Conservation (phyloP, 2,329 filamentous ascomycete genomes). For the Xenosphaeropsis pyriputrescens region DNA sequence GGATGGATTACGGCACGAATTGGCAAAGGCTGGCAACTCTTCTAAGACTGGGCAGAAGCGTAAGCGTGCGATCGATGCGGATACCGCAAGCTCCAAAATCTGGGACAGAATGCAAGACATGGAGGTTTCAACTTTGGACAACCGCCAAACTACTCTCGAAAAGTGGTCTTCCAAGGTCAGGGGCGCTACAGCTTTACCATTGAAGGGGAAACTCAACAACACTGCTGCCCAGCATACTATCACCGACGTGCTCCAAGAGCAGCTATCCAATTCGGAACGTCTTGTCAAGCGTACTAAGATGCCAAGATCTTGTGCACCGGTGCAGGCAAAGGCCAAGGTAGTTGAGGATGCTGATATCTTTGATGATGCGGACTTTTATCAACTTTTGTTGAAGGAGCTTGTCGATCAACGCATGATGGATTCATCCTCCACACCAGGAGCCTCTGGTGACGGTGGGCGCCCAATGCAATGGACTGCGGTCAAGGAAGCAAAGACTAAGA, state of each 20-base stretch:
- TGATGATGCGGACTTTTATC: slow-evolving; percentile 92
- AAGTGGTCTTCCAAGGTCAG: slow-evolving; percentile 82
- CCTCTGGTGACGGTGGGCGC: slow-evolving; percentile 20
- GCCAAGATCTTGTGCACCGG: slow-evolving; percentile 63
- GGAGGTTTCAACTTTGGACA: slow-evolving; percentile 42
- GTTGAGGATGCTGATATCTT: slow-evolving; percentile 53
- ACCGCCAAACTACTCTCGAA: slow-evolving; percentile 61
- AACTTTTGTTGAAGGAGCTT: slow-evolving; percentile 80
- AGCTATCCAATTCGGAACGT: slow-evolving; percentile 51
- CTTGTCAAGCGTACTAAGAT: slow-evolving; percentile 54
- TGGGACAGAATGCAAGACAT: slow-evolving; percentile 57
- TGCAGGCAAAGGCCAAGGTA: slow-evolving; percentile 44
- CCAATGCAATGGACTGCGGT: slow-evolving; percentile 45
- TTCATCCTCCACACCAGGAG: slow-evolving; percentile 27
- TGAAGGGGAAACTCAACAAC: slow-evolving; percentile 44
- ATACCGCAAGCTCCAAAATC: slow-evolving; percentile 47
- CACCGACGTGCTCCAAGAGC: slow-evolving; percentile 51
- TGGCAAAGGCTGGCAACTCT: slow-evolving; percentile 32
- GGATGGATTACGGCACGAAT: slow-evolving; percentile 49
- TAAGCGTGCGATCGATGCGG: slow-evolving; percentile 35
- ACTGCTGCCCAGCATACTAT: slow-evolving; percentile 41
- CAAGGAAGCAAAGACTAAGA: slow-evolving; percentile 66
- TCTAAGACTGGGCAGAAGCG: slow-evolving; percentile 40
- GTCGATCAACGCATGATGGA: slow-evolving; percentile 77
- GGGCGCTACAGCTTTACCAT: slow-evolving; percentile 38